phyloP scores from a whole-genome alignment of 805 yeast genomes.

The Saccharomycopsis sp. region DNA sequence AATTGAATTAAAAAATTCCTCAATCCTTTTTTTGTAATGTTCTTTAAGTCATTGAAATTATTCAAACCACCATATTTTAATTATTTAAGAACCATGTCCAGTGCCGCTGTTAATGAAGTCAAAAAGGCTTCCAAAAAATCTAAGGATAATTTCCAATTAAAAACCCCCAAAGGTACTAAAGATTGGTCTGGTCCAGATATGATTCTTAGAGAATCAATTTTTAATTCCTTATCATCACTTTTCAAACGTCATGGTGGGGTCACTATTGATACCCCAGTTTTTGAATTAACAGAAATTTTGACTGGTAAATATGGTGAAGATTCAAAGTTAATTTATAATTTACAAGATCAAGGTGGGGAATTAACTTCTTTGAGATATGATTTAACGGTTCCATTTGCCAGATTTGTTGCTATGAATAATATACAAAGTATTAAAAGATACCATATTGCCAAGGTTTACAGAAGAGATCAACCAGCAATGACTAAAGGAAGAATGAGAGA shows the following conservation, averaged over 20 bases:
- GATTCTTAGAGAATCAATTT: slow-evolving; percentile 87
- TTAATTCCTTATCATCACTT: slow-evolving; percentile 55
- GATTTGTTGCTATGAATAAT: slow-evolving; percentile 94
- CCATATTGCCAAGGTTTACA: slow-evolving; percentile 96
- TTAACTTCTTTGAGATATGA: slow-evolving; percentile 91
- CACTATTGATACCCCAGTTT: slow-evolving; percentile 97
- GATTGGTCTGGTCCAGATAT: slow-evolving; percentile 99
- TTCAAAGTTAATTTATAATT: slow-evolving; percentile 87
- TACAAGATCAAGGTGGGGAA: slow-evolving; percentile 99
- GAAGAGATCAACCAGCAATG: slow-evolving; percentile 99
- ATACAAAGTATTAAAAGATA: slow-evolving; percentile 83
- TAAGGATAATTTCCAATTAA: slow-evolving; percentile 61
- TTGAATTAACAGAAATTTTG: slow-evolving; percentile 88
- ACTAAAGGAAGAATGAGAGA: slow-evolving; percentile 99
- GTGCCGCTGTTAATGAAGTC: no score
- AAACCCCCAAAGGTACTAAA: slow-evolving; percentile 95
- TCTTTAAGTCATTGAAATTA: no score
- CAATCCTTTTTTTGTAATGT: no score
- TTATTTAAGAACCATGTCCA: no score
- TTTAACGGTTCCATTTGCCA: slow-evolving; percentile 95
- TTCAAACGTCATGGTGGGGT: slow-evolving; percentile 98
- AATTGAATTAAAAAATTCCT: no score
- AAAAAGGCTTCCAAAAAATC: slow-evolving; percentile 21
- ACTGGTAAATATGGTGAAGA: slow-evolving; percentile 99
- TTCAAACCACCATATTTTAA: no score